These are phyloP conservation scores for Gossypium davidsonii DNA, from an alignment of 441 rosid genomes.

Conservation along the genomic window DNA sequence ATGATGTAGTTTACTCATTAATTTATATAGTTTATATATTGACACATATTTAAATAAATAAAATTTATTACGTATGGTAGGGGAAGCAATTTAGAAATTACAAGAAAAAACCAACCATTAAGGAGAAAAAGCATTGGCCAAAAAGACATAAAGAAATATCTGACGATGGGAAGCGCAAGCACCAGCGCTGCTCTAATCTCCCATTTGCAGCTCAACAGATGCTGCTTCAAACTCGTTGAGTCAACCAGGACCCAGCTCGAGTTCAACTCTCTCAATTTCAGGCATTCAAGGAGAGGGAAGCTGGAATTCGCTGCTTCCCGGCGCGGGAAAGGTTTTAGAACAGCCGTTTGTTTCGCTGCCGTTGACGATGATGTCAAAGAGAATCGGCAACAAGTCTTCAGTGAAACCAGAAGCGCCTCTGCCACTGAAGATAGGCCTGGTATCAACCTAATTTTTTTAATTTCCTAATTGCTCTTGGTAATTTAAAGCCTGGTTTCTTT, in stretches of 20 bases:
- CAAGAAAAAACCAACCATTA: background rate
- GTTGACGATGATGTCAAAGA: constrained; percentile 43
- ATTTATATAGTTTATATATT: background rate
- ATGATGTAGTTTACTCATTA: background rate
- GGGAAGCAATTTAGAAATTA: background rate
- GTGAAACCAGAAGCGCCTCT: constrained; percentile 27
- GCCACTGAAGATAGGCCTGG: constrained; percentile 74
- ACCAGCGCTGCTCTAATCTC: constrained; percentile 44
- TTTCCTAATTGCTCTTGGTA: background rate
- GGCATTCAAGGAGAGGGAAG: constrained; percentile 23
- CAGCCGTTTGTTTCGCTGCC: constrained; percentile 44
- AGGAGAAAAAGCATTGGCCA: background rate
- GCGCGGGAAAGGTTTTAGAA: constrained; percentile 23
- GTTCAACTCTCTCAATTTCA: constrained; percentile 25
- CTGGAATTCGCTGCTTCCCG: constrained; percentile 27
- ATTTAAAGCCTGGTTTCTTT: background rate
- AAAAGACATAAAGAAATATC: constrained; percentile 4
- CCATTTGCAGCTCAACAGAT: constrained; percentile 42
- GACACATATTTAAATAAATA: background rate
- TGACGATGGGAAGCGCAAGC: constrained; percentile 43
- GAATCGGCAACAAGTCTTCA: constrained; percentile 30
- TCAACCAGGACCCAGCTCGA: constrained; percentile 22
- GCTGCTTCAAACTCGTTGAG: constrained; percentile 27
- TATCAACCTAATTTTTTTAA: constrained; percentile 11
- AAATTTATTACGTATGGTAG: background rate